Percentiles rank a stretch among this genome's conserved stretches.
These are phyloP conservation scores for Linnemannia hyalina DNA, from an alignment of 192 early-diverging fungal genomes.

Conservation along the genomic window DNA sequence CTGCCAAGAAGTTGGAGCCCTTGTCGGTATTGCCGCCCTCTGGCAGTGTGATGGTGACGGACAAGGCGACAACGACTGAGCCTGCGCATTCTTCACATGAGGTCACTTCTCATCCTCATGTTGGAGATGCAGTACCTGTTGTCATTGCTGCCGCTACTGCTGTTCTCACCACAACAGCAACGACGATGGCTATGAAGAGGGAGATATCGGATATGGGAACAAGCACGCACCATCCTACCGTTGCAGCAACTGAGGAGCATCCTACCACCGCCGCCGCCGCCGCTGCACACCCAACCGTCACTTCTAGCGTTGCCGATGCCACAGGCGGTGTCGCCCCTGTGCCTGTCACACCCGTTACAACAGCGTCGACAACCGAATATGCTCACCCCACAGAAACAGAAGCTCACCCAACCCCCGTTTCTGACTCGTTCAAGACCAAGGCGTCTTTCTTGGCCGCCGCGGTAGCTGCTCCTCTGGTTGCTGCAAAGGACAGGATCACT, in stretches of 20 bases:
- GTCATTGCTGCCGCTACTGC: constrained; percentile 10
- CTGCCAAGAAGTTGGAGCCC: constrained; percentile 18
- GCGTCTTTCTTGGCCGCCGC: neutral
- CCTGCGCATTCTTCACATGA: neutral
- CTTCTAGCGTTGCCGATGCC: neutral
- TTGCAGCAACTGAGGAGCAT: neutral
- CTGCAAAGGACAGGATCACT: neutral
- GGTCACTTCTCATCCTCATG: neutral
- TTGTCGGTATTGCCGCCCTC: neutral
- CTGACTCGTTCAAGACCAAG: neutral
- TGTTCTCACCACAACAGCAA: neutral
- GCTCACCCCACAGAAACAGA: neutral
- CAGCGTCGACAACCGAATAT: neutral
- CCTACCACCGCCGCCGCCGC: neutral
- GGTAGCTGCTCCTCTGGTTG: neutral
- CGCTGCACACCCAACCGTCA: neutral
- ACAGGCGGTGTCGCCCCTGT: neutral
- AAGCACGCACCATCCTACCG: neutral
- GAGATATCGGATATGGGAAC: neutral
- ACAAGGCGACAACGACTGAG: constrained; percentile 20
- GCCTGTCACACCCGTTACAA: neutral
- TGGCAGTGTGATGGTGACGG: constrained; percentile 8
- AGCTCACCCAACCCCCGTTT: neutral
- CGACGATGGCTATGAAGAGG: neutral
- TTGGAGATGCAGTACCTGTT: neutral